A percentile compares a stretch with the other conserved stretches of the same genome.
phyloP scores from a whole-genome alignment of 2,329 filamentous ascomycete species.

The Trichophyton simii region DNA sequence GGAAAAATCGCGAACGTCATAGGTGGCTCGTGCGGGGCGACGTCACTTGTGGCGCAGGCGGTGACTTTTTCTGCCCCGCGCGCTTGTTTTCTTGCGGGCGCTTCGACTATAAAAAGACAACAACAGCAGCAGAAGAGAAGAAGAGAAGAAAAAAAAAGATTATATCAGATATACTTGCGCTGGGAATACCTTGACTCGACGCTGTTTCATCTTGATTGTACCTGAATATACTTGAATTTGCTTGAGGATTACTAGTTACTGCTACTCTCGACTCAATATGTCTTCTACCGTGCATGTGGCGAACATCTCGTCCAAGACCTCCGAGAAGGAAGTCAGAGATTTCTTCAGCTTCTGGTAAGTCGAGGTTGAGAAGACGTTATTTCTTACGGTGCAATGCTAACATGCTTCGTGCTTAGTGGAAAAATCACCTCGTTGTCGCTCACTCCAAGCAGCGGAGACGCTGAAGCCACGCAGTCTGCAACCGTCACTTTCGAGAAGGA shows the following conservation, averaged over 20 bases:
- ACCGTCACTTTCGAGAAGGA: slow-evolving; percentile 96
- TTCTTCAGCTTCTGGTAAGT: slow-evolving; percentile 93
- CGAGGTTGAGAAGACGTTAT: neutral
- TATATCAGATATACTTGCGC: no score
- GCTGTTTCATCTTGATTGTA: no score
- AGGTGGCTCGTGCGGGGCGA: slow-evolving; percentile 20
- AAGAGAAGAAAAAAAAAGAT: no score
- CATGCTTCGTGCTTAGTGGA: slow-evolving; percentile 46
- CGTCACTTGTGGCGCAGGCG: slow-evolving; percentile 25
- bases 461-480: slow-evolving; percentile 61
- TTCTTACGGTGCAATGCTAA: slow-evolving; percentile 12
- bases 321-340: slow-evolving; percentile 81
- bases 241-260: no score
- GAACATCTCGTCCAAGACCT: slow-evolving; percentile 71
- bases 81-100: slow-evolving; percentile 4
- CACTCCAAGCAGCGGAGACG: slow-evolving; percentile 42
- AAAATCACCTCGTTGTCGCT: slow-evolving; percentile 81
- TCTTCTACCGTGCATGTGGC: slow-evolving; percentile 68
- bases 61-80: neutral
- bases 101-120: neutral
- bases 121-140: neutral
- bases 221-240: no score
- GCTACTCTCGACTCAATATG: slow-evolving; percentile 29
- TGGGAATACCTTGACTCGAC: no score
- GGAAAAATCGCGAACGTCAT: neutral